A percentile compares a stretch with the other conserved stretches of the same genome.
These are phyloP conservation scores for Citrullus colocynthis DNA, from an alignment of 306 rosid species.

Conservation along the genomic window DNA sequence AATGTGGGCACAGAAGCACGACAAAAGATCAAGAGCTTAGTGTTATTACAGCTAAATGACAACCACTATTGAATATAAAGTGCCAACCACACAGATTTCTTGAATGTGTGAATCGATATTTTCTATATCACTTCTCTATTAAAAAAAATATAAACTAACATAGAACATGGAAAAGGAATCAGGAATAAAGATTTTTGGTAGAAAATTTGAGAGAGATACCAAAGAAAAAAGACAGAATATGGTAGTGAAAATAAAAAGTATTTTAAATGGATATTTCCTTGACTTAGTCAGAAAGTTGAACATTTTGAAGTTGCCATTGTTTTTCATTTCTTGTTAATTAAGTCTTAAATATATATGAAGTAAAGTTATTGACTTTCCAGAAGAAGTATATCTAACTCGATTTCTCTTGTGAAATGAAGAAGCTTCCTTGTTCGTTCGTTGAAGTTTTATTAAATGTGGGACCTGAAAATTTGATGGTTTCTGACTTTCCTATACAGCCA, in stretches of 20 bases:
- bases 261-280: not conserved
- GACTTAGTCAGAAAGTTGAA: constrained; percentile 6
- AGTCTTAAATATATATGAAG: not conserved
- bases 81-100: constrained; percentile 20
- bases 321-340: constrained; percentile 1
- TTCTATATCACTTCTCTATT: not conserved
- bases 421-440: constrained; percentile 2
- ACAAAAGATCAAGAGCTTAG: constrained; percentile 16
- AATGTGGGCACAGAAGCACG: constrained; percentile 4
- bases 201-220: not conserved
- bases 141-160: not conserved
- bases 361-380: constrained; percentile 32
- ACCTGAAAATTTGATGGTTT: not conserved
- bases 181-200: not conserved
- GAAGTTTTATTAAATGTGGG: not conserved
- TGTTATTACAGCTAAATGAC: constrained; percentile 11
- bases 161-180: not conserved
- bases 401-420: constrained; percentile 3
- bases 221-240: not conserved
- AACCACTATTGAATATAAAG: constrained; percentile 16
- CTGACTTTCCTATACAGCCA: not conserved
- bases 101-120: constrained; percentile 1
- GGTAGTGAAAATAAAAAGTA: not conserved
- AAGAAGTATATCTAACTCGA: not conserved
- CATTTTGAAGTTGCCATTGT: not conserved